phyloP scores from a whole-genome alignment of 1,284 basidiomycete species.

The Puccinia hordei region DNA sequence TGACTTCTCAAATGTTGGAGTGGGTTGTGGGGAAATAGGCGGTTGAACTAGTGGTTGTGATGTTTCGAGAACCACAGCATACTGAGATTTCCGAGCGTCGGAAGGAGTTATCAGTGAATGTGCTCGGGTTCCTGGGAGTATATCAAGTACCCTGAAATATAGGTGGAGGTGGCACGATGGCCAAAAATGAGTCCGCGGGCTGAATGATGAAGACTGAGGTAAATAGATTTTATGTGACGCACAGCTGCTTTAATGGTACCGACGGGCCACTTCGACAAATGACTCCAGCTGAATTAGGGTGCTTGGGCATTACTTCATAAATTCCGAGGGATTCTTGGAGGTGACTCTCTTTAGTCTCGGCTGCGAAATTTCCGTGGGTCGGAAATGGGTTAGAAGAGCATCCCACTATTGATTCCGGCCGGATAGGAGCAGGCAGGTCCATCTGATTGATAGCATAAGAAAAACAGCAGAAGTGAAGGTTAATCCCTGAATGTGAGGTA shows the following conservation, averaged over 20 bases:
- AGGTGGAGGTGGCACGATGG: neutral
- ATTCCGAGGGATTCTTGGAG: neutral
- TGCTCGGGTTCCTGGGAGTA: neutral
- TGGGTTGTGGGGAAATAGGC: conserved; percentile 23
- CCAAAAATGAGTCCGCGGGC: neutral
- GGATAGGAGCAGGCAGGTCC: conserved; percentile 4
- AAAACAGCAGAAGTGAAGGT: neutral
- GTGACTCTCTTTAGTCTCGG: neutral
- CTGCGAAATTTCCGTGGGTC: neutral
- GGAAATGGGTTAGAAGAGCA: neutral
- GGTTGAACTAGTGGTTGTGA: neutral
- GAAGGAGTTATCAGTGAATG: conserved; percentile 11
- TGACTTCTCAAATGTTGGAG: conserved; percentile 18
- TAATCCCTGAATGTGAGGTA: neutral
- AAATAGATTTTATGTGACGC: neutral
- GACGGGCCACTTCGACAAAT: neutral
- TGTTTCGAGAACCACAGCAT: conserved; percentile 27
- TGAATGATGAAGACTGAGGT: neutral
- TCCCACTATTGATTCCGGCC: conserved; percentile 16
- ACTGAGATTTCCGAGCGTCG: conserved; percentile 17
- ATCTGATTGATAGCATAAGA: neutral
- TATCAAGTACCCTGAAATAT: conserved; percentile 3
- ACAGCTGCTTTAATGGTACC: neutral
- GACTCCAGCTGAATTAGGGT: conserved; percentile 9
- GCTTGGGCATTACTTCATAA: conserved; percentile 10